Base-by-base conservation (phyloP, 108 stramenopile genomes). In the Skeletonema marinoi region DNA sequence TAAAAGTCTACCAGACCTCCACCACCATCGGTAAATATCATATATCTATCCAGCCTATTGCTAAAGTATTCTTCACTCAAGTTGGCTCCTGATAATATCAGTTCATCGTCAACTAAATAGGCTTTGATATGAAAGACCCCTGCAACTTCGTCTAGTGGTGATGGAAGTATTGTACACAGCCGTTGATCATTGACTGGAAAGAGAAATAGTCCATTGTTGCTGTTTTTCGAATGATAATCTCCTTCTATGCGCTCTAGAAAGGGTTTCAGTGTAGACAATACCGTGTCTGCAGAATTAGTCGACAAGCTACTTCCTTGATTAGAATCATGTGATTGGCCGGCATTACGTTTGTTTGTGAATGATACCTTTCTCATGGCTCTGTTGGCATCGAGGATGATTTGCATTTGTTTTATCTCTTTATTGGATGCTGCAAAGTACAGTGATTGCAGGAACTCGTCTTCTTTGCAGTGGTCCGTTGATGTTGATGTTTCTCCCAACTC, bases 41-140 rank as follows among this genome's bases (percentile, higher is more conserved):
- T 78, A 70, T 93, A 93, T 46, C 95, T 82, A 88, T 96, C 95
- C 17, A 88, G 70, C 13, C 95, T 89, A 76, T 93, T 89, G 5
- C 58, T 44, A 82, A 96, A 96, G 70, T 96, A 96, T 83, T 93
- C 93, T 70, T 92, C 87, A 38, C 85, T 87, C 19, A 96, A 73
- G 69, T 96, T 96, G 25, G 95, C 95, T n/a, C 92, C 92, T 4
- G 89, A 89, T 38, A 93, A 76, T 31, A 96, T 75, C 39, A 93
- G 50, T 46, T 75, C 72, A 78, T 96, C 92, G 73, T 96, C 95
- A 8, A 93, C 66, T 31, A 92, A 86, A 73, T 92, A 96, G 9
- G 86, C 86, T 78, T 96, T 96, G 35, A 94, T 84, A 70, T 96
- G 95, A 82, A 93, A 94, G 17, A 96, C 95, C 4, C 95, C 95